Evolutionary conservation across 1,284 basidiomycete species (phyloP), one percentile per base, ranked within the genome.

Genomic region (Cryptococcus amylolentus): DNA sequence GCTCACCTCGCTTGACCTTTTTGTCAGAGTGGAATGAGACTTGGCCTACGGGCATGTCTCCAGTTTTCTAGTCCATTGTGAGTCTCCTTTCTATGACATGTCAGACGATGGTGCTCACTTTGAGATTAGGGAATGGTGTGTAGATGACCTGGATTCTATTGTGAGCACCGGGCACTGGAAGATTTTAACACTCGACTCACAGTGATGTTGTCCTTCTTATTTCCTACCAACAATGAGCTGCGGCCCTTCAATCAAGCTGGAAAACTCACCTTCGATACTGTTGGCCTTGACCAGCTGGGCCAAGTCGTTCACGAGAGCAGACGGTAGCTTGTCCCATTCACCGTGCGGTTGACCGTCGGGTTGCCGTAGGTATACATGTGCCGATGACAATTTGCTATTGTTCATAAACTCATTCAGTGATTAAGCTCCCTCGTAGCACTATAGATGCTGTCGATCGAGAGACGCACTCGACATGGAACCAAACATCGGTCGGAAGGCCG

Each of bases 271-370:
- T 81, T 97, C 91, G 54, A 98, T 98, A 4, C 90, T 94, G 69
- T 98, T 98, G 0, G 95, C 94, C 77, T 98, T 98, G 44, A 97
- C 93, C 1, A 98, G 81, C 75, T 98, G 95, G 0, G 91, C 89
- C 62, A 90, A 90, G 72, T 98, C 94, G 9, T 81, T 80, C 26
- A 98, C 79, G 10, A 97, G 78, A 0, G 84, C 79, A 52, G 88
- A 83, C 0, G 95, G 94, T 44, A 98, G 89, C 10, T 80, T 75
- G 18, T 98, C 91, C 91, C 94, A 98, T 16, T 65, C 68, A 8
- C 77, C 77, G 52, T 79, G 78, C 16, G 81, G 77, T 81, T 90
- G 87, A n/a, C 75, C 78, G 6, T 84, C 82, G 0, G 88, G 83
- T 79, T 97, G 85, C 18, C 94, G 88, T 14, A 98, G 80, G 74